phyloP scores from a whole-genome alignment of 164 flowering plant species.

The Annona squamosa region DNA sequence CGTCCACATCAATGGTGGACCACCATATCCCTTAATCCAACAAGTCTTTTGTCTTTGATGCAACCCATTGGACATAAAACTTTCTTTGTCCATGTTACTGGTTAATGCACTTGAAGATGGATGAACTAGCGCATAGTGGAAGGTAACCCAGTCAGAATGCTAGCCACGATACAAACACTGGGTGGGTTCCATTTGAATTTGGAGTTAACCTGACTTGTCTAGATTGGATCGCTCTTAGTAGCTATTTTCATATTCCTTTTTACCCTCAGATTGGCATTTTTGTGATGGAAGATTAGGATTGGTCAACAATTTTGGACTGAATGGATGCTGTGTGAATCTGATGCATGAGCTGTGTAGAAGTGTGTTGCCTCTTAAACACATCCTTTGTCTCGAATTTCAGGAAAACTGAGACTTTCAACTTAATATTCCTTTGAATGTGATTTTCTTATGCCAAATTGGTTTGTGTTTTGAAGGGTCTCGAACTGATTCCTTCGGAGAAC shows the following conservation, averaged over 20 bases:
- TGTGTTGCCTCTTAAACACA: background rate
- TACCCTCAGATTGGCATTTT: background rate
- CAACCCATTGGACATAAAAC: background rate
- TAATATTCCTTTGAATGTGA: background rate
- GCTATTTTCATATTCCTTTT: background rate
- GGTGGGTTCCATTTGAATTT: background rate
- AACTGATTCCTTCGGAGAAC: conserved; percentile 95
- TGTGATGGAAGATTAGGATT: background rate
- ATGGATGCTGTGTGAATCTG: background rate
- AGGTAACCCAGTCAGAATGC: background rate
- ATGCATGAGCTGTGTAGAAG: background rate
- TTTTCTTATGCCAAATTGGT: conserved; percentile 6
- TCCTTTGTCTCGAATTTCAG: conserved; percentile 27
- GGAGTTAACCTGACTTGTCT: background rate
- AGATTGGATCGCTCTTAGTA: background rate
- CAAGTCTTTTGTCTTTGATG: background rate
- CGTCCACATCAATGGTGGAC: background rate
- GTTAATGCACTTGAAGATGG: background rate
- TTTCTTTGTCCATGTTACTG: background rate
- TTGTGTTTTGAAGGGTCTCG: conserved; percentile 61
- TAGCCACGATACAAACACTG: background rate
- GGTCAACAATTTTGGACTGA: background rate
- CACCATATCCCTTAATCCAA: background rate
- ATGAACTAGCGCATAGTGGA: background rate
- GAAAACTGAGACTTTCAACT: conserved; percentile 13